phyloP scores from a whole-genome alignment of 2,329 filamentous ascomycete genomes.

The Fusarium chaquense region DNA sequence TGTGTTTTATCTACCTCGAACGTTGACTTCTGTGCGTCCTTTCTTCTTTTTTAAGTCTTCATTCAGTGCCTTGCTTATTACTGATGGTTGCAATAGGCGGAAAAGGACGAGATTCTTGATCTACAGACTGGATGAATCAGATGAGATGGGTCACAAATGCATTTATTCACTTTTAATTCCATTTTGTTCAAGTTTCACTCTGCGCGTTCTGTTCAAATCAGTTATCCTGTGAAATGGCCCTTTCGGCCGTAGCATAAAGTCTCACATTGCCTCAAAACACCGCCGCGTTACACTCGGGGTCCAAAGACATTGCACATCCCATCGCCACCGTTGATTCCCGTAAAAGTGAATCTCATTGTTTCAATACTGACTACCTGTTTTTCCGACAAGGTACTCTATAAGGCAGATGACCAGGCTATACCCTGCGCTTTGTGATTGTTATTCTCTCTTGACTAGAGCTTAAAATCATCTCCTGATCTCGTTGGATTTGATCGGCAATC shows the following conservation, averaged over 20 bases:
- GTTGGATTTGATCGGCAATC: background rate
- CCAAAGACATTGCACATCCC: background rate
- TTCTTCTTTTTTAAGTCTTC: background rate
- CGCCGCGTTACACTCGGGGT: background rate
- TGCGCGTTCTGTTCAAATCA: background rate
- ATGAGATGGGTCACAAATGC: background rate
- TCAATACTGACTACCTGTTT: accelerated
- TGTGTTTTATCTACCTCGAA: conserved; percentile 4
- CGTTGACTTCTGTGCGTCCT: conserved; percentile 2
- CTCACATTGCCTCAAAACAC: background rate
- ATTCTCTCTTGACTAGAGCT: background rate
- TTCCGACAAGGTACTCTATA: background rate
- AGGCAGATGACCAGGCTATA: background rate
- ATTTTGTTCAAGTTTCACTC: background rate
- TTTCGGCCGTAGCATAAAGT: background rate
- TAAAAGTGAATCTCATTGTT: background rate
- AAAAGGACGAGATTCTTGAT: conserved; percentile 9
- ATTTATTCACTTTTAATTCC: background rate
- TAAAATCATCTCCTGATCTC: conserved; percentile 7
- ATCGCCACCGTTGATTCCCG: background rate
- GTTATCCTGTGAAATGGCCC: background rate
- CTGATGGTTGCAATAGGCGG: background rate
- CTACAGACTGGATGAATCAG: background rate
- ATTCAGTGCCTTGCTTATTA: background rate
- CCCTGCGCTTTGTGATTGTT: background rate